phyloP scores from a whole-genome alignment of 805 yeast genomes.

The Yarrowia keelungensis region DNA sequence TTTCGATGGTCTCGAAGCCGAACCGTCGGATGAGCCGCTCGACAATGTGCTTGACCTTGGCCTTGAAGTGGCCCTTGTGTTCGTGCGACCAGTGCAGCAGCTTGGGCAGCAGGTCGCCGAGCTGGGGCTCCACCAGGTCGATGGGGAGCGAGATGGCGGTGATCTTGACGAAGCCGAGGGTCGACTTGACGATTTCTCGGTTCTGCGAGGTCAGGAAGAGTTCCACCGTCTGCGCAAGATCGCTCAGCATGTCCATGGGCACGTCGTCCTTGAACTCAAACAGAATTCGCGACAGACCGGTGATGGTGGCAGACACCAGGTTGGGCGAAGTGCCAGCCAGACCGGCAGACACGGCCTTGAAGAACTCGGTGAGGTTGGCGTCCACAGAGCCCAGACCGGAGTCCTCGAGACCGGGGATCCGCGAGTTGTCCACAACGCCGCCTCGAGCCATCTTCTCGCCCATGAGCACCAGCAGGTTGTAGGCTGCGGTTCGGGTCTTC shows the following conservation, averaged over 20 bases:
- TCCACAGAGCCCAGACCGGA: constrained; percentile 64
- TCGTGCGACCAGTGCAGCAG: constrained; percentile 93
- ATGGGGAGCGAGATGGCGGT: constrained; percentile 86
- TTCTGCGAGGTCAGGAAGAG: constrained; percentile 88
- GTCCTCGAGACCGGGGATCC: constrained; percentile 69
- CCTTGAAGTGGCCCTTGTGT: constrained; percentile 92
- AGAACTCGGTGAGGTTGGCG: constrained; percentile 79
- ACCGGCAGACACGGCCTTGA: constrained; percentile 96
- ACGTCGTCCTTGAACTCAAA: constrained; percentile 81
- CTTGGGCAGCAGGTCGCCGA: constrained; percentile 69
- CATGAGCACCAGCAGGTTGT: constrained; percentile 75
- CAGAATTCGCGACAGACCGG: constrained; percentile 84
- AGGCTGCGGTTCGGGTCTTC: constrained; percentile 84
- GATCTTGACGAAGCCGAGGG: constrained; percentile 75
- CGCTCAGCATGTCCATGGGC: constrained; percentile 66
- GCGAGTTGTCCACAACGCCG: constrained; percentile 68
- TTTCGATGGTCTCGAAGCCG: constrained; percentile 85
- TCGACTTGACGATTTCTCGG: constrained; percentile 91
- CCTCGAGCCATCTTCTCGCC: constrained; percentile 74
- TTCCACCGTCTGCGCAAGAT: constrained; percentile 85
- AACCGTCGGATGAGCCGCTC: constrained; percentile 90
- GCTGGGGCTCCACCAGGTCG: constrained; percentile 69
- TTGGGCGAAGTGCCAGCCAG: constrained; percentile 91
- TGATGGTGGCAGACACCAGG: constrained; percentile 96
- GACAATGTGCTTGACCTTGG: constrained; percentile 88